These are phyloP conservation scores for Telopea speciosissima DNA, from an alignment of 177 flowering plant species.

Conservation along the genomic window DNA sequence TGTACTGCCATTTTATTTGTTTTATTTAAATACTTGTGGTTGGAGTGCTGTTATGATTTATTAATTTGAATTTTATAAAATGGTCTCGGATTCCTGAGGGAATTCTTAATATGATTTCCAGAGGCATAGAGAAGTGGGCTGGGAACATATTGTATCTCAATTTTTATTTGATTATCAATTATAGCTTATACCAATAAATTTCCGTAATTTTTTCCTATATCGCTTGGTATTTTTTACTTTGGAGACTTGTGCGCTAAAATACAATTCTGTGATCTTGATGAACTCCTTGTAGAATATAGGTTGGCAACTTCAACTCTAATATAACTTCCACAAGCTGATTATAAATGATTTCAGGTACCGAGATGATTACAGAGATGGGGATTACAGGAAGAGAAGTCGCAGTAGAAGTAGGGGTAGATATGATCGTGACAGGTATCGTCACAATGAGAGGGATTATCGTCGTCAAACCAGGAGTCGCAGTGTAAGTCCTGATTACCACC, in stretches of 20 bases:
- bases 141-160: neutral
- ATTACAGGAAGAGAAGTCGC: conserved; percentile 46
- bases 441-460: conserved; percentile 41
- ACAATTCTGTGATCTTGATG: neutral
- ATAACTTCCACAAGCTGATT: neutral
- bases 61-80: neutral
- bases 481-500: conserved; percentile 39
- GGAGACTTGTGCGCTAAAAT: neutral
- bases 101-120: too few species aligned
- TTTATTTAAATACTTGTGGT: neutral
- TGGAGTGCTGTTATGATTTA: neutral
- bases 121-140: neutral
- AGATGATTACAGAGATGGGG: conserved; percentile 41
- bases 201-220: too few species aligned
- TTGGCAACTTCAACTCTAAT: neutral
- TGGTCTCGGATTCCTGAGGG: neutral
- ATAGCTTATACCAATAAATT: neutral
- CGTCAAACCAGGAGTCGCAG: conserved; percentile 52
- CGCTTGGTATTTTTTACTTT: neutral
- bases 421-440: conserved; percentile 43
- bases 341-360: conserved; percentile 26
- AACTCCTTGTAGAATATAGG: neutral
- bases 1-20: neutral
- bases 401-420: conserved; percentile 52
- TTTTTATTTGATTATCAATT: too few species aligned